Conservation (phyloP, 2,329 filamentous ascomycete genomes). For the Claviceps fusiformis region DNA sequence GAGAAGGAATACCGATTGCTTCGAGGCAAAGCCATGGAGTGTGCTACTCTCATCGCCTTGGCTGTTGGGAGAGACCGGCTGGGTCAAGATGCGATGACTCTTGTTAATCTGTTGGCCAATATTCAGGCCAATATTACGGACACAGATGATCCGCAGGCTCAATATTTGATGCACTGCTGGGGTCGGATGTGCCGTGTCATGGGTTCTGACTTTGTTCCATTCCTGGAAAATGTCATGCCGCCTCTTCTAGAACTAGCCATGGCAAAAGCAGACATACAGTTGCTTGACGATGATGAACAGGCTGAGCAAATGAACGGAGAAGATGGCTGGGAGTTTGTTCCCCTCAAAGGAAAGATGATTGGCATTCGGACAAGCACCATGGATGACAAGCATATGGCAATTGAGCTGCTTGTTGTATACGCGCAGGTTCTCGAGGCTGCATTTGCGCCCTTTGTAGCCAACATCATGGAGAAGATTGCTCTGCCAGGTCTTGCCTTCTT, state of each 20-base stretch:
- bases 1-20: slow-evolving; percentile 87
- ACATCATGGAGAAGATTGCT: slow-evolving; percentile 95
- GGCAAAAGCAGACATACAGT: slow-evolving; percentile 92
- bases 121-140: slow-evolving; percentile 84
- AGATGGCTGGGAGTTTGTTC: slow-evolving; percentile 94
- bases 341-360: slow-evolving; percentile 94
- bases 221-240: slow-evolving; percentile 85
- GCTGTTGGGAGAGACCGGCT: slow-evolving; percentile 91
- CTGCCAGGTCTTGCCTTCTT: slow-evolving; percentile 92
- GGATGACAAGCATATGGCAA: slow-evolving; percentile 99
- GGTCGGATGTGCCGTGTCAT: slow-evolving; percentile 96
- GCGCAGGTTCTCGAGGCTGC: slow-evolving; percentile 86
- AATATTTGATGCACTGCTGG: slow-evolving; percentile 98
- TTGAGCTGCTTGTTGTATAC: slow-evolving; percentile 94
- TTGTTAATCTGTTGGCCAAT: slow-evolving; percentile 75
- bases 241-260: slow-evolving; percentile 81
- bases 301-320: slow-evolving; percentile 86
- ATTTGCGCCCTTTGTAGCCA: slow-evolving; percentile 81
- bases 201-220: slow-evolving; percentile 80
- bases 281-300: slow-evolving; percentile 89
- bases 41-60: slow-evolving; percentile 86
- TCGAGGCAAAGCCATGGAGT: slow-evolving; percentile 97
- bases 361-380: slow-evolving; percentile 94
- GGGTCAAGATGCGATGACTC: slow-evolving; percentile 69
- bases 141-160: slow-evolving; percentile 85